phyloP scores from a whole-genome alignment of 2,329 filamentous ascomycete species.

The Pseudogymnoascus sp. region DNA sequence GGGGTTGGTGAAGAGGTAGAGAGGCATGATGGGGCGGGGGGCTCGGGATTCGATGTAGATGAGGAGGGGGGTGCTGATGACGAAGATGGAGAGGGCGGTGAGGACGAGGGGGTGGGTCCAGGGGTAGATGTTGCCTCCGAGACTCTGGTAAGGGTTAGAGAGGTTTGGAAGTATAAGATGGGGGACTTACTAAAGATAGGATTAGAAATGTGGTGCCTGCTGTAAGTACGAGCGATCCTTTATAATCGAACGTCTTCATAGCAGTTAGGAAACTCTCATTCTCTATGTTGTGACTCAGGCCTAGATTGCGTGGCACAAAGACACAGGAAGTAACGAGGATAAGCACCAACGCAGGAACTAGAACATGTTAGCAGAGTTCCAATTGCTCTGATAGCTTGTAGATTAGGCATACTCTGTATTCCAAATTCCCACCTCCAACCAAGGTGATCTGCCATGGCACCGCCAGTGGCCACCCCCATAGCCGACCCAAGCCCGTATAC shows the following conservation, averaged over 20 bases:
- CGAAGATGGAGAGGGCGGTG: conserved; percentile 39
- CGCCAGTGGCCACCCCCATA: conserved; percentile 60
- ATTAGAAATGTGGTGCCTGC: conserved; percentile 46
- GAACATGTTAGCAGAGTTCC: background rate
- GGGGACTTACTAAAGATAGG: conserved; percentile 41
- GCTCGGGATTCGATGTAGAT: conserved; percentile 43
- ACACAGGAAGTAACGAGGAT: conserved; percentile 38
- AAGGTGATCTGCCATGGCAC: conserved; percentile 57
- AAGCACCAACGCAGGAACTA: conserved; percentile 40
- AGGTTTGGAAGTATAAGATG: conserved; percentile 10
- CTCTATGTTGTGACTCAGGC: conserved; percentile 35
- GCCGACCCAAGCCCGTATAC: conserved; percentile 50
- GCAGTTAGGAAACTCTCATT: conserved; percentile 39
- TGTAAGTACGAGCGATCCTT: conserved; percentile 45
- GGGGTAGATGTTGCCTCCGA: conserved; percentile 55
- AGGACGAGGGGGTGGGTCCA: conserved; percentile 54
- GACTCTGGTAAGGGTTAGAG: conserved; percentile 33
- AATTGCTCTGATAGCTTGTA: background rate
- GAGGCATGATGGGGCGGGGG: conserved; percentile 50
- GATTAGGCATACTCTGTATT: conserved; percentile 34
- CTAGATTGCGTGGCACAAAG: conserved; percentile 45
- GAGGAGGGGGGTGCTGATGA: conserved; percentile 41
- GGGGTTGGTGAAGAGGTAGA: conserved; percentile 39
- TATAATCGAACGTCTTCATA: conserved; percentile 47
- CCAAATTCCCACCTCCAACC: conserved; percentile 70